Evolutionary conservation across 768 basidiomycete species (phyloP), one percentile per base, ranked within the genome.

Genomic region (Sarcomyxa edulis): DNA sequence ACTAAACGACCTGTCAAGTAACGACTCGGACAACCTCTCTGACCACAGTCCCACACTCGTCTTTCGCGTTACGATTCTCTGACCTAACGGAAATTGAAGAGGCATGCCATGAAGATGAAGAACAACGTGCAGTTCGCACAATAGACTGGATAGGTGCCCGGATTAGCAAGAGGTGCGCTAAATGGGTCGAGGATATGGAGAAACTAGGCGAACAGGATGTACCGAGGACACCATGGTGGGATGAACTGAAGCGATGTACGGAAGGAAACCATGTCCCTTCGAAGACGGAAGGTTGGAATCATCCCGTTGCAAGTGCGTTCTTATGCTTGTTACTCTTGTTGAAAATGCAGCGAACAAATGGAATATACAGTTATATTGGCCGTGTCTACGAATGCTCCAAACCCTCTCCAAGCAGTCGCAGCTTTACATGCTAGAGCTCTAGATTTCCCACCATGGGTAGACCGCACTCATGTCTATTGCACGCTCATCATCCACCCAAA

Each of bases 81-180:
- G 77, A 84, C 56, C 64, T 92, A 29, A 44, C 51, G 2, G 82
- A 86, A 48, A 75, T 86, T 10, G 89, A 92, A 53, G 58, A 66
- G 12, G 82, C 82, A 10, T 86, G 82, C 47, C 71, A 71, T 12
- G 89, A 92, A 58, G 81, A 84, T 48, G 88, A 90, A 46, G 82
- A 86, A 45, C 62, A 77, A 48, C 83, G 89, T 22, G 84, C 89
- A 1, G 74, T 74, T 16, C 75, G 89, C 32, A 81, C 76, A n/a
- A 71, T 91, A 48, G 89, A 92, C 62, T 92, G 89, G 89, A 82
- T 92, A 46, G 73, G 83, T 25, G 75, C 76, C 8, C 77, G 89
- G 33, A 79, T 91, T 38, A 60, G 66, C 28, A 70, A 67, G 44
- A 70, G 77, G 40, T 80, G 79, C 42, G 59, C 70, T 6, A 74